phyloP scores from a whole-genome alignment of 495 filamentous ascomycete genomes.

The Daldinia bambusicola region DNA sequence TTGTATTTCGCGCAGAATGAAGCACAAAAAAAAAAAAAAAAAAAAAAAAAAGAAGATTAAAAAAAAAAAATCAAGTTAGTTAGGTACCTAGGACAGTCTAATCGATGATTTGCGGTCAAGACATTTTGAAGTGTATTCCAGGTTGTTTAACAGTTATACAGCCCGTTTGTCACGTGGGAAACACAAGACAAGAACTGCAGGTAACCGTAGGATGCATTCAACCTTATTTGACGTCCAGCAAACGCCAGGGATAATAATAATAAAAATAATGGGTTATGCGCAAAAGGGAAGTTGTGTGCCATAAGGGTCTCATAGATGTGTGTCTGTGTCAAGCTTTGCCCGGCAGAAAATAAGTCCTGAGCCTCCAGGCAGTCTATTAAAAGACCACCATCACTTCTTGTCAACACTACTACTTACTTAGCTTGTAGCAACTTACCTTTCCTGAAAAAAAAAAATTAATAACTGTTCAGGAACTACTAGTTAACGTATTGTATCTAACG shows the following conservation, averaged over 20 bases:
- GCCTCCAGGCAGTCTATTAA: conserved; percentile 21
- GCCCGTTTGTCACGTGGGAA: conserved; percentile 52
- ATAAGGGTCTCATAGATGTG: conserved; percentile 2
- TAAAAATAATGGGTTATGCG: conserved; percentile 22
- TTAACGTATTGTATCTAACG: conserved; percentile 10
- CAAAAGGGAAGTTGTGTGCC: conserved; percentile 8
- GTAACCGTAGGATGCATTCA: conserved; percentile 47
- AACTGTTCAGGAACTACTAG: background rate
- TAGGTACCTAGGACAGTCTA: too few species aligned
- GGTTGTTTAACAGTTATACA: conserved; percentile 33
- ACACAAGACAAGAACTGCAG: conserved; percentile 49
- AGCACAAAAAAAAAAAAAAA: background rate
- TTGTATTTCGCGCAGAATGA: background rate
- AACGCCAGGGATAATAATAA: conserved; percentile 42
- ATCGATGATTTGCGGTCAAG: conserved; percentile 20
- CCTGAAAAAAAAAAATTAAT: background rate
- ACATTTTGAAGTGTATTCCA: conserved; percentile 25
- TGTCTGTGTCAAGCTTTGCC: conserved; percentile 27
- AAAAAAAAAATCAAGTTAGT: background rate
- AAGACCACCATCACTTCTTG: conserved; percentile 3
- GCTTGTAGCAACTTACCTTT: background rate
- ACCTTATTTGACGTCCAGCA: conserved; percentile 50
- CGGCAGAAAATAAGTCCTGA: conserved; percentile 9
- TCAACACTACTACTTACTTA: background rate
- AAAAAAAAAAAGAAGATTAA: background rate